A percentile compares a stretch with the other conserved stretches of the same genome.
Evolutionary conservation across 352 stramenopile genomes (phyloP).

Genomic region (Pilasporangium apinafurcum): DNA sequence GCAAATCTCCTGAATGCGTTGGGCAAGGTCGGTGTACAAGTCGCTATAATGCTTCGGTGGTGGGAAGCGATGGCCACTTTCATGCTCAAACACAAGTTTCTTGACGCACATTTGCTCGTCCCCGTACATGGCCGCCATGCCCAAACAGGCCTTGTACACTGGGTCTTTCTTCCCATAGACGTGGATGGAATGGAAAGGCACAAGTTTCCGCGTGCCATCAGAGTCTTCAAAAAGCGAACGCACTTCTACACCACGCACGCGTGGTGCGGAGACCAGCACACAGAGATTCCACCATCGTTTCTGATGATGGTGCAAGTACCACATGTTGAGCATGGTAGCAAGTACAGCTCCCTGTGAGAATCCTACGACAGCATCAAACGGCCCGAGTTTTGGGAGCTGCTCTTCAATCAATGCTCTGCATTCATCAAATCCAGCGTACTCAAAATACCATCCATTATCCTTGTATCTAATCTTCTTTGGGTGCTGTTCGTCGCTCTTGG

Average conservation of each 20-base stretch:
- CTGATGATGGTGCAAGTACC: slow-evolving; percentile 31
- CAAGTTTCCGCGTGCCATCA: slow-evolving; percentile 22
- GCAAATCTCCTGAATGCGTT: slow-evolving; percentile 10
- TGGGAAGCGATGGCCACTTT: slow-evolving; percentile 30
- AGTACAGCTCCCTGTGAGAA: slow-evolving; percentile 78
- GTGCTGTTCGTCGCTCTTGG: not conserved
- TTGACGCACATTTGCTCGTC: slow-evolving; percentile 7
- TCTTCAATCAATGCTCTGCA: slow-evolving; percentile 52
- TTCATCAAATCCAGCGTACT: slow-evolving; percentile 24
- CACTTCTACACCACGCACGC: slow-evolving; percentile 24
- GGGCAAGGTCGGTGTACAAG: slow-evolving; percentile 10
- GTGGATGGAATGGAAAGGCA: slow-evolving; percentile 49
- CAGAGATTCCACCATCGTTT: slow-evolving; percentile 48
- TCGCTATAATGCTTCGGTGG: slow-evolving; percentile 4
- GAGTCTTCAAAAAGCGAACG: slow-evolving; percentile 33
- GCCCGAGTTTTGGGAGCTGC: slow-evolving; percentile 49
- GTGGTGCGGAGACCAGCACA: slow-evolving; percentile 39
- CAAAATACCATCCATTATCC: slow-evolving; percentile 7
- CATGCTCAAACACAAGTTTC: slow-evolving; percentile 30
- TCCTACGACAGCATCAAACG: slow-evolving; percentile 68
- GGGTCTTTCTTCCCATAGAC: slow-evolving; percentile 31
- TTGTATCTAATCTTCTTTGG: not conserved
- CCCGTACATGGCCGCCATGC: slow-evolving; percentile 26
- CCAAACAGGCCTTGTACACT: slow-evolving; percentile 15
- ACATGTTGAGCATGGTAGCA: slow-evolving; percentile 55